Conservation (phyloP, 352 stramenopile species). For the Globisporangium sylvaticum region DNA sequence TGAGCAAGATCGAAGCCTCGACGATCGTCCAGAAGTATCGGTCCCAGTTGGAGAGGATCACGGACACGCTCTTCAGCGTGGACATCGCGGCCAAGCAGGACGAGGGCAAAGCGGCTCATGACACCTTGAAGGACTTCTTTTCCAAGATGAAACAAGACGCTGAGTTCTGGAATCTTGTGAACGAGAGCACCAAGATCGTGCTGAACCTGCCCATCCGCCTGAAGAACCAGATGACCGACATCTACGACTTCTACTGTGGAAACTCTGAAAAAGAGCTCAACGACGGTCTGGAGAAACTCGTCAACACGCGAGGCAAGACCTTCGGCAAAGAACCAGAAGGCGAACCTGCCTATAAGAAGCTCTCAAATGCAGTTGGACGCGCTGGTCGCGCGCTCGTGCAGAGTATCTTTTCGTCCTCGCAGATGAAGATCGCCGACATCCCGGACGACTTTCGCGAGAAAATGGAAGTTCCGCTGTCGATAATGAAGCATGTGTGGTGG, state of each 20-base stretch:
- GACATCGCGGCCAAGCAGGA: slow-evolving; percentile 13
- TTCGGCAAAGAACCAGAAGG: slow-evolving; percentile 1
- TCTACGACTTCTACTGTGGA: neutral
- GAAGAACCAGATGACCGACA: slow-evolving; percentile 6
- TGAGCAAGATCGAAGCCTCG: neutral
- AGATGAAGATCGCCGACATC: neutral
- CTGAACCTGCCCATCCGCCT: slow-evolving; percentile 3
- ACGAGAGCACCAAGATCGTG: neutral
- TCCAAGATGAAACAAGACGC: slow-evolving; percentile 13
- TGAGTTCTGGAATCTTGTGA: neutral
- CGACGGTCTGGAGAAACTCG: neutral
- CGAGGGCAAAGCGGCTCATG: neutral
- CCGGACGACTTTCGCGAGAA: slow-evolving; percentile 8
- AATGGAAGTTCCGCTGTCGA: slow-evolving; percentile 11
- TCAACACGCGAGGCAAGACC: neutral
- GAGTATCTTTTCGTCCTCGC: slow-evolving; percentile 3
- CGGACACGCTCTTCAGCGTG: slow-evolving; percentile 26
- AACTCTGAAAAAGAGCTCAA: neutral
- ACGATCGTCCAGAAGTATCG: slow-evolving; percentile 18
- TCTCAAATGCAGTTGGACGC: neutral
- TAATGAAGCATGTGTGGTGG: slow-evolving; percentile 23
- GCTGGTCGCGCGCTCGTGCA: neutral
- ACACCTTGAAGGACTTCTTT: neutral
- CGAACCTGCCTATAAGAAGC: neutral
- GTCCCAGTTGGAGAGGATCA: slow-evolving; percentile 11